phyloP scores from a whole-genome alignment of 345 rosid genomes.

The Isatis tinctoria region DNA sequence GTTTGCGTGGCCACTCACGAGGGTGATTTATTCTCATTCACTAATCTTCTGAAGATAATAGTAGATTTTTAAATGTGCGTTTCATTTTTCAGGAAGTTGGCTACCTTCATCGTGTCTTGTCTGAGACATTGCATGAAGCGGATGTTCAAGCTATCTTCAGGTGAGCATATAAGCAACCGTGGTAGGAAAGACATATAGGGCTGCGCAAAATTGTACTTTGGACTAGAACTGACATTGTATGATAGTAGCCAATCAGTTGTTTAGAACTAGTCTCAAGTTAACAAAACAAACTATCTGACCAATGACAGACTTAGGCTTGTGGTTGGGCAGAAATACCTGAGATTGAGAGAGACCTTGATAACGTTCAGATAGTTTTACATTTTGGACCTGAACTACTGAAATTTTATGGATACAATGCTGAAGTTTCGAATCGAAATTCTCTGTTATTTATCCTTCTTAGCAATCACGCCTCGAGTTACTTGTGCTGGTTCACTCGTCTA shows the following conservation, averaged over 20 bases:
- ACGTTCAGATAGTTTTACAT: background rate
- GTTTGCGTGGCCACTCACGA: slow-evolving; percentile 80
- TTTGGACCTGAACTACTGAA: background rate
- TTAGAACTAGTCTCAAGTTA: background rate
- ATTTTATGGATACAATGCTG: background rate
- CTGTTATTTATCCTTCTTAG: background rate
- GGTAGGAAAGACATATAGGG: background rate
- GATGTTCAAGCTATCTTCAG: slow-evolving; percentile 93
- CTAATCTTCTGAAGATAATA: background rate
- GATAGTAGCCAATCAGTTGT: background rate
- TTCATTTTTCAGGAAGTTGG: slow-evolving; percentile 68
- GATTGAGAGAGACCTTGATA: background rate
- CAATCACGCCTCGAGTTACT: too few species aligned
- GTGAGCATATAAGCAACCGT: slow-evolving; percentile 35
- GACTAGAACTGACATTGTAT: background rate
- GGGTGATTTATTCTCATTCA: slow-evolving; percentile 44
- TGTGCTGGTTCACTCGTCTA: background rate
- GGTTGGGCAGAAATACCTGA: background rate
- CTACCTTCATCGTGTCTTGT: slow-evolving; percentile 83
- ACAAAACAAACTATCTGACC: background rate
- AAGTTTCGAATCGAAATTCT: too few species aligned
- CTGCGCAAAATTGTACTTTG: background rate
- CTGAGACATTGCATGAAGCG: slow-evolving; percentile 81
- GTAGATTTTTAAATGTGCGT: background rate
- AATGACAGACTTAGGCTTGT: background rate